phyloP scores from a whole-genome alignment of 441 rosid genomes.

The Erodium moschatum region DNA sequence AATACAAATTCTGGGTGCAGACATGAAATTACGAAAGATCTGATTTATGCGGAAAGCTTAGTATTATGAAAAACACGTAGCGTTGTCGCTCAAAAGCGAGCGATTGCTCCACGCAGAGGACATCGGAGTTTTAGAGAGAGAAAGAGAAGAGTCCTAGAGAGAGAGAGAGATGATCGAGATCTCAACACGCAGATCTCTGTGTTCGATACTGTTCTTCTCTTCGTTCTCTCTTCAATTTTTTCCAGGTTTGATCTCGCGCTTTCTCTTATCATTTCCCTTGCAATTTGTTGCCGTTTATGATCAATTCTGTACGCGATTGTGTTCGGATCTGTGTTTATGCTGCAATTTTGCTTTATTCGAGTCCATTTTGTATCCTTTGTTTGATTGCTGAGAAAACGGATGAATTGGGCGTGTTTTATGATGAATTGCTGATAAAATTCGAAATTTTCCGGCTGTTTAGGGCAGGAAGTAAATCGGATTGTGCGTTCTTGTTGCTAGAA shows the following conservation, averaged over 20 bases:
- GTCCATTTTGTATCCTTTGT: background rate
- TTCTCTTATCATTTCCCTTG: background rate
- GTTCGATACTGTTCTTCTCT: background rate
- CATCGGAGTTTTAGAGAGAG: background rate
- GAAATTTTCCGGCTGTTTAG: background rate
- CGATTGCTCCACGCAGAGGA: constrained; percentile 3
- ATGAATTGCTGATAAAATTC: background rate
- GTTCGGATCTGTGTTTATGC: background rate
- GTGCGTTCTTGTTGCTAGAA: background rate
- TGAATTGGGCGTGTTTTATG: background rate
- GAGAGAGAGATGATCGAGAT: too few relatives aligned
- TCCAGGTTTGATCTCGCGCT: background rate
- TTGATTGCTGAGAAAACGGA: background rate
- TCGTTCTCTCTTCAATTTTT: background rate
- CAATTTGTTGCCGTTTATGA: background rate
- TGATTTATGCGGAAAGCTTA: background rate
- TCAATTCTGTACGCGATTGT: background rate
- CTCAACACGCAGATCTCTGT: background rate
- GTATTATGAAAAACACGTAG: background rate
- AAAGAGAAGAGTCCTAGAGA: too few relatives aligned
- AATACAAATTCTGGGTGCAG: background rate
- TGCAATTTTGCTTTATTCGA: background rate
- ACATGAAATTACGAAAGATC: background rate
- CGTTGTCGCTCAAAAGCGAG: constrained; percentile 7
- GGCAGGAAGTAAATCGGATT: background rate